Base-by-base conservation (phyloP, 768 basidiomycete genomes). In the Lentinula guzmanii region DNA sequence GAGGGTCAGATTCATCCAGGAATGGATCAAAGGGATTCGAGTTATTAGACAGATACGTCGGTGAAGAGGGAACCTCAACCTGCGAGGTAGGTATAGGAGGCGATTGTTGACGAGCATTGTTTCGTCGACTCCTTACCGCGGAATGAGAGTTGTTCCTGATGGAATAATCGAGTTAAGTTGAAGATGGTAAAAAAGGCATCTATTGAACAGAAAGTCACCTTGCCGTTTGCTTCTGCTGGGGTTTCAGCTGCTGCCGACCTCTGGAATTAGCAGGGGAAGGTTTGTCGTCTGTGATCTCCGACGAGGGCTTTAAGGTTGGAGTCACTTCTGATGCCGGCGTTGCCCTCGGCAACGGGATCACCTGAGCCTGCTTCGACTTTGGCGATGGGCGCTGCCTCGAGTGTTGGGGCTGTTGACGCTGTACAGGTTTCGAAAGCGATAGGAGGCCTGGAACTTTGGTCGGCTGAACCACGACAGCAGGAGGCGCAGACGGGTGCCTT, bases 401-500 rank as follows among this genome's bases (percentile, higher is more conserved):
- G 60, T 75, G 76, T 31, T 72, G 69, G 0, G 70, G 76, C n/a
- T 69, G 70, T 21, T 69, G 76, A 56, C 76, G 75, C 31, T 71
- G 73, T 46, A 65, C 58, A 11, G 85, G 85, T 77, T 85, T 87
- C 58, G 87, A 83, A 54, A 91, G 78, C 52, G 85, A 82, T 56
- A 91, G 80, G 8, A 91, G 79, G 69, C 90, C 90, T 0, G 89
- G 90, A 0, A 84, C 89, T 59, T 81, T 80, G 11, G 90, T 89
- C 3, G 90, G 84, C 70, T 89, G 87, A 4, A 89, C 84, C 63
- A 86, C 78, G 67, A 87, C 82, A 39, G 84, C 79, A 0, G 84
- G 82, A 7, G 86, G 86, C 0, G 89, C 89, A 0, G 89, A 90
- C 18, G 89, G 85, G 68, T 85, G 82, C 58, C 90, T 79, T 63